Base-by-base conservation (phyloP, 805 yeast species). In the Wickerhamiella parazyma region DNA sequence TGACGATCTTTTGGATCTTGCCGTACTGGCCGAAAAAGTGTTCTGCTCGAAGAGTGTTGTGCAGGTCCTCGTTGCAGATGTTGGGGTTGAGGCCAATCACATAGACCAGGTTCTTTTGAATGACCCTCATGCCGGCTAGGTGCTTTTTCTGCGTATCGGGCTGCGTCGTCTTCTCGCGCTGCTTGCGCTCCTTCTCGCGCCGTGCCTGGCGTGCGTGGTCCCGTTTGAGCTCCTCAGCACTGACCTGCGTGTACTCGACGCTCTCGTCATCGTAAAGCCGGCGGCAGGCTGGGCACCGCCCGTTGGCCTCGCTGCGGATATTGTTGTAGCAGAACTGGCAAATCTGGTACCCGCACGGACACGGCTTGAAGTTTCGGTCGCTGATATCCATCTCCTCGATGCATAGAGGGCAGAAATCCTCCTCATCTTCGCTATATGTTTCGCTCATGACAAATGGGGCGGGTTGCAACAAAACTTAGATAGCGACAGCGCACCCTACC, bases 11-110 rank as follows among this genome's bases (percentile, higher is more conserved):
- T 63, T 80, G 76, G 48, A 91, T 91, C 61, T 83, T 85, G 48
- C 98, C 98, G 60, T 89, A 91, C 65, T 91, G 96, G n/a, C 98
- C 98, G 65, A 91, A 91, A 63, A 86, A 91, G 59, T 80, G 82
- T 49, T 91, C 97, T 2, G 94, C 78, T 51, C 89, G 76, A 48
- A 91, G 68, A 3, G 85, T 75, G 3, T 80, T 63, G 48, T 86
- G 91, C 45, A 91, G 73, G 43, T 81, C 93, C 46, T 91, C 97
- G 44, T 84, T 80, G 7, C 87, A 78, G 20, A 77, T 75, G 31
- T 80, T 80, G 1, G 95, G 95, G 56, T 86, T 86, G 51, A 91
- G 69, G 0, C 98, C 98, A 18, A 93, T 89, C 12, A 91, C 96
- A 56, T 91, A 91, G 3, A 91, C 98, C 57, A 91, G 69, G 61